Evolutionary conservation across 768 basidiomycete species (phyloP).

Genomic region (Pleurotus platypus): DNA sequence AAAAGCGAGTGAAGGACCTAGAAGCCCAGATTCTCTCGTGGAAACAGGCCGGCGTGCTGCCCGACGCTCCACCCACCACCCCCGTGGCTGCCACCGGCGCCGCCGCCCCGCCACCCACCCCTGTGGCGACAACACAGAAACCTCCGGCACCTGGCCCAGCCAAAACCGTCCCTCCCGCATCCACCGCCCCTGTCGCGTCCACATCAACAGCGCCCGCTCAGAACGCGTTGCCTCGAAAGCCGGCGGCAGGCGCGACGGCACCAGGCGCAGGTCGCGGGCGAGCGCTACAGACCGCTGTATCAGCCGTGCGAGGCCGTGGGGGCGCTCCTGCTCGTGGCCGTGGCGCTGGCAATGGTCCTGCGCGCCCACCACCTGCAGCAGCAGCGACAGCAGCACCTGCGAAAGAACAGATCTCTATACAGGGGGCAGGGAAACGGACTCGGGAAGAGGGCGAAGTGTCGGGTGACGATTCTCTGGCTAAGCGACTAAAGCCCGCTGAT

Average conservation of each 20-base stretch:
- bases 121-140: conserved; percentile 26
- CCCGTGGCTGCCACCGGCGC: conserved; percentile 24
- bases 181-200: conserved; percentile 2
- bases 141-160: conserved; percentile 15
- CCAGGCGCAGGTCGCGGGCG: conserved; percentile 14
- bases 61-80: conserved; percentile 24
- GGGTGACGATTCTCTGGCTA: conserved; percentile 59
- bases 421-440: conserved; percentile 61
- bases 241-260: conserved; percentile 10
- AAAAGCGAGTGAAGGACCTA: conserved; percentile 63
- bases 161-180: conserved; percentile 13
- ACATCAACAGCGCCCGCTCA: background rate
- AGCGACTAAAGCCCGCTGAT: conserved; percentile 61
- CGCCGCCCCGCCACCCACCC: conserved; percentile 17
- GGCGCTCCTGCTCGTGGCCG: conserved; percentile 16
- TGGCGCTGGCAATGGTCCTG: conserved; percentile 29
- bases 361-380: conserved; percentile 29
- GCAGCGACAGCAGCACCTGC: conserved; percentile 21
- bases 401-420: conserved; percentile 44
- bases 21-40: conserved; percentile 60
- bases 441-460: conserved; percentile 47
- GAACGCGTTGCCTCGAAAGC: conserved; percentile 14
- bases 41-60: conserved; percentile 47
- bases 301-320: conserved; percentile 11
- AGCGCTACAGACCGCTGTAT: conserved; percentile 10